These are phyloP conservation scores for Trichophyton equinum DNA, from an alignment of 2,329 filamentous ascomycete genomes.

Conservation along the genomic window DNA sequence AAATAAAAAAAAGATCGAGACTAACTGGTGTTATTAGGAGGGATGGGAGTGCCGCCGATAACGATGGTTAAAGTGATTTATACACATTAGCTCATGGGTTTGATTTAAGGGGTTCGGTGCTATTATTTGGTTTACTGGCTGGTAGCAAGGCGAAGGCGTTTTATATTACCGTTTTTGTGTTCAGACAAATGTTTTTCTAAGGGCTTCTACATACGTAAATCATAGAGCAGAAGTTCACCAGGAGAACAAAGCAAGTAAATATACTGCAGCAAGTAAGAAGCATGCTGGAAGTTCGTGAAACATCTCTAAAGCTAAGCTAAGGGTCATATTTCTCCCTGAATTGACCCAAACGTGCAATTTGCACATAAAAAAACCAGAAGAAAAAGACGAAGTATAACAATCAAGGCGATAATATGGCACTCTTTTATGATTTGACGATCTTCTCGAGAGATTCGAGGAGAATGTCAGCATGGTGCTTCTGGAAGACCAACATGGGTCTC, in stretches of 20 bases:
- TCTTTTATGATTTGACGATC: constrained; percentile 42
- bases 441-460: constrained; percentile 68
- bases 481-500: constrained; percentile 83
- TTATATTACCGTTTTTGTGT: neutral
- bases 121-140: neutral
- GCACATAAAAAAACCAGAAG: neutral
- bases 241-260: neutral
- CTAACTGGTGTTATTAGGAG: constrained; percentile 21
- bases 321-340: neutral
- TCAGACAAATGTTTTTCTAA: neutral
- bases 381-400: neutral
- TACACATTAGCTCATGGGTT: neutral
- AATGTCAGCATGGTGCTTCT: constrained; percentile 81
- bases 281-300: neutral
- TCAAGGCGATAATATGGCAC: neutral
- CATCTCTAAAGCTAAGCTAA: neutral
- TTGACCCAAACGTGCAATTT: neutral
- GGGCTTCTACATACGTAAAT: neutral
- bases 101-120: neutral
- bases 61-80: constrained; percentile 23
- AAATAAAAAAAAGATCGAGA: neutral
- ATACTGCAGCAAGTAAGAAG: neutral
- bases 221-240: neutral
- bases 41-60: constrained; percentile 36
- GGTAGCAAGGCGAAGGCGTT: neutral